Conservation (phyloP, 495 filamentous ascomycete species). For the Hypoxylon intermedium region DNA sequence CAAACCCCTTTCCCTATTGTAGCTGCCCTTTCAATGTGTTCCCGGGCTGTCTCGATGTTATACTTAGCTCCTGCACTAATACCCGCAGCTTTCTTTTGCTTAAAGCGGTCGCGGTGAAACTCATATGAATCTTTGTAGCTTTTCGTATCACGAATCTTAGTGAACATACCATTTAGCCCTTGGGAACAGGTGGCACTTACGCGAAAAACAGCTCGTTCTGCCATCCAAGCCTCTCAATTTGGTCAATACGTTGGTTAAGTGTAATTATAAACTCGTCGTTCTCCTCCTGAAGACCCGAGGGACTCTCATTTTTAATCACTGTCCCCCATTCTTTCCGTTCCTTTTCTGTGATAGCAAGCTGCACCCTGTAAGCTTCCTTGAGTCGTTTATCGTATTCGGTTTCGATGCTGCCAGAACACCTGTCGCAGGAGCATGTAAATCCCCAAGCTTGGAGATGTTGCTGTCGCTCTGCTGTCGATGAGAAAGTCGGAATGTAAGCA, state of each 20-base stretch:
- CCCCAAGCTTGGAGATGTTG: not conserved
- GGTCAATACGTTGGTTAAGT: not conserved
- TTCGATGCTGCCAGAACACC: not conserved
- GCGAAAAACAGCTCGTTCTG: constrained; percentile 18
- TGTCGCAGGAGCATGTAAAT: not conserved
- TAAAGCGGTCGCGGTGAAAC: not conserved
- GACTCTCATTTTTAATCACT: not conserved
- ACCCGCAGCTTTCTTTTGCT: too few species aligned
- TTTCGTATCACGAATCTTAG: not conserved
- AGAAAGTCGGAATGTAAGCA: constrained; percentile 1
- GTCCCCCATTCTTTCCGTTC: not conserved
- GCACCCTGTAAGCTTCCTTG: not conserved
- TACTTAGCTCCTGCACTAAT: too few species aligned
- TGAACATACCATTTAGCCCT: not conserved
- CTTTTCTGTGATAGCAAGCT: too few species aligned
- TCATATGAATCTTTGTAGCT: too few species aligned
- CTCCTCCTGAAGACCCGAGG: not conserved
- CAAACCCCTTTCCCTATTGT: too few species aligned
- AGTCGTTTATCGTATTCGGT: not conserved
- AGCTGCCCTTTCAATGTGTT: too few species aligned
- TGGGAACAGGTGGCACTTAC: constrained; percentile 13
- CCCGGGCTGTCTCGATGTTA: too few species aligned
- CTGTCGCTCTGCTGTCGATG: not conserved
- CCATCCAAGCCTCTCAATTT: not conserved
- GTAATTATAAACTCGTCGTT: not conserved